A percentile compares a stretch with the other conserved stretches of the same genome.
phyloP scores from a whole-genome alignment of 495 filamentous ascomycete genomes.

The Annulohypoxylon bovei region DNA sequence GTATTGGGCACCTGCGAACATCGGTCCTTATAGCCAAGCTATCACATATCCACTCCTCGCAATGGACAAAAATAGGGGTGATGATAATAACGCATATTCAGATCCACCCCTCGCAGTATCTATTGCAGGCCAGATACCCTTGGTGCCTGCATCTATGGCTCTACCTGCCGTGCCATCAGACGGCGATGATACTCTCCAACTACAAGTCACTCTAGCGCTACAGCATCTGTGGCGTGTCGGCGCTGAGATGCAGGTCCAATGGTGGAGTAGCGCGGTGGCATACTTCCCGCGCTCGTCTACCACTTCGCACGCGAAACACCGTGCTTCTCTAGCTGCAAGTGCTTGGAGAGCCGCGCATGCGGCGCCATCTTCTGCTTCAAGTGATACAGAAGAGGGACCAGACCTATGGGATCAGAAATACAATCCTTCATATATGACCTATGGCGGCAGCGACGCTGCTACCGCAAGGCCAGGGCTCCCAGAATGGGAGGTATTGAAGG shows the following conservation, averaged over 20 bases:
- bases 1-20: slow-evolving; percentile 98
- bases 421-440: slow-evolving; percentile 54
- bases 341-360: slow-evolving; percentile 53
- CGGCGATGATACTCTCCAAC: slow-evolving; percentile 33
- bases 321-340: slow-evolving; percentile 37
- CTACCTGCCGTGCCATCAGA: slow-evolving; percentile 43
- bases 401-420: slow-evolving; percentile 80
- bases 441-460: slow-evolving; percentile 28
- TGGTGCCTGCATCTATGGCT: slow-evolving; percentile 85
- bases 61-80: slow-evolving; percentile 1
- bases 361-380: neutral
- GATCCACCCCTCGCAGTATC: slow-evolving; percentile 43
- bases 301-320: slow-evolving; percentile 21
- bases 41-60: slow-evolving; percentile 65
- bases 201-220: slow-evolving; percentile 66
- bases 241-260: slow-evolving; percentile 71
- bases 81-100: slow-evolving; percentile 3
- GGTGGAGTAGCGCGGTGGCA: slow-evolving; percentile 77
- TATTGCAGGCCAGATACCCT: slow-evolving; percentile 91
- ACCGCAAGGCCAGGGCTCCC: slow-evolving; percentile 42
- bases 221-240: slow-evolving; percentile 94
- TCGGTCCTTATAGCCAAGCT: slow-evolving; percentile 96
- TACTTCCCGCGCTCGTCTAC: slow-evolving; percentile 62
- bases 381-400: slow-evolving; percentile 54
- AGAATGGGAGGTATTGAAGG: slow-evolving; percentile 46